A percentile compares a stretch with the other conserved stretches of the same genome.
phyloP scores from a whole-genome alignment of 495 filamentous ascomycete species.

The Chaetomium tenue region DNA sequence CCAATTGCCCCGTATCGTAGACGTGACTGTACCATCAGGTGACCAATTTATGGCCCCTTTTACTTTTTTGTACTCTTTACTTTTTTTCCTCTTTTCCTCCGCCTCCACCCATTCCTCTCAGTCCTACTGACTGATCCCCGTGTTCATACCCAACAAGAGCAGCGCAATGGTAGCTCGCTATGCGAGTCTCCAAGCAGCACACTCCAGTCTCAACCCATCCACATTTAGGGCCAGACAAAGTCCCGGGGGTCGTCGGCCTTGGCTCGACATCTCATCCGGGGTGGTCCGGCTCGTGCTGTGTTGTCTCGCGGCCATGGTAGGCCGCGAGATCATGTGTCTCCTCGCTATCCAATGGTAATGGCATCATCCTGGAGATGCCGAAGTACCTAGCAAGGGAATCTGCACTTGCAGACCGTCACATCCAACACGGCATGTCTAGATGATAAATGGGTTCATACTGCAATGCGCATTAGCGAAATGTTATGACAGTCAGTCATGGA shows the following conservation, averaged over 20 bases:
- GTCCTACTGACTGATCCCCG: neutral
- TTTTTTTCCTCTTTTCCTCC: neutral
- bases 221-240: neutral
- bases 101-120: neutral
- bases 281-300: neutral
- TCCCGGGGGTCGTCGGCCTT: neutral
- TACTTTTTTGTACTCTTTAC: neutral
- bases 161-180: neutral
- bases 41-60: constrained; percentile 17
- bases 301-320: neutral
- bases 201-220: neutral
- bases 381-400: neutral
- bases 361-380: neutral
- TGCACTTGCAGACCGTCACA: constrained; percentile 15
- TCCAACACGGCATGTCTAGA: neutral
- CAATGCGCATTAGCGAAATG: neutral
- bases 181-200: constrained; percentile 2
- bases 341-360: neutral
- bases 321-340: neutral
- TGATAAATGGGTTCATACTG: neutral
- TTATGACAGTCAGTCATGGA: too few species aligned
- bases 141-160: neutral
- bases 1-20: constrained; percentile 19
- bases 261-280: constrained; percentile 3
- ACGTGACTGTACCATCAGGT: constrained; percentile 2